Evolutionary conservation across 257 asterid species (phyloP), one percentile per base, ranked within the genome.

Genomic region (Gentiana macrophylla): DNA sequence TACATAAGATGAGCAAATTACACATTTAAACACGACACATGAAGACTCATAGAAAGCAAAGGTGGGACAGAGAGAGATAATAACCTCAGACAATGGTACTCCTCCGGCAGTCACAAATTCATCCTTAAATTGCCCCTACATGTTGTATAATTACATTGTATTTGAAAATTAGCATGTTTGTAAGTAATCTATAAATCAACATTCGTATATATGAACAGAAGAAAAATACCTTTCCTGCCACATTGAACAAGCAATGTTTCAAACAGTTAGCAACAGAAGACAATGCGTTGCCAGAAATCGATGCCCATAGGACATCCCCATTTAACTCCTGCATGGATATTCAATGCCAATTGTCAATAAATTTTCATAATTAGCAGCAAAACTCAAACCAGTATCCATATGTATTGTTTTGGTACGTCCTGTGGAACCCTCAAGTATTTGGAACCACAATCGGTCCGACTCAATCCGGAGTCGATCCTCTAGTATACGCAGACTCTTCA

Each of bases 71-170:
- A 52, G 56, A 71, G 56, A 74, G 49, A 76, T 65, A 57, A 59
- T 10, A 12, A 87, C 98, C 95, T 91, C 98, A 34, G 98, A 76
- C 79, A 91, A 77, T 11, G 97, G 95, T 65, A 91, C 86, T 43
- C 98, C 98, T 63, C 97, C 98, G 47, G 95, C 96, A 45, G 94
- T 84, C 77, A 91, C 97, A 59, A 91, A 91, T 76, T 91, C 98
- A 61, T 87, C 98, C 90, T 87, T 91, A 78, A 87, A 91, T 78
- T 79, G 95, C 67, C 97, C 95, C 97, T 91, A 69, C 60, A 68
- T 55, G 7, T 55, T 51, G 43, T 46, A 66, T 52, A 57, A 15
- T 33, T 37, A 55, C 24, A 10, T 15, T 45, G 32, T 50, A 38
- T 61, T 64, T 55, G 24, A 24, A 24, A 60, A 57, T 48, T 15